Conservation (phyloP, 78 protist genomes). For the Parvularia atlantis region DNA sequence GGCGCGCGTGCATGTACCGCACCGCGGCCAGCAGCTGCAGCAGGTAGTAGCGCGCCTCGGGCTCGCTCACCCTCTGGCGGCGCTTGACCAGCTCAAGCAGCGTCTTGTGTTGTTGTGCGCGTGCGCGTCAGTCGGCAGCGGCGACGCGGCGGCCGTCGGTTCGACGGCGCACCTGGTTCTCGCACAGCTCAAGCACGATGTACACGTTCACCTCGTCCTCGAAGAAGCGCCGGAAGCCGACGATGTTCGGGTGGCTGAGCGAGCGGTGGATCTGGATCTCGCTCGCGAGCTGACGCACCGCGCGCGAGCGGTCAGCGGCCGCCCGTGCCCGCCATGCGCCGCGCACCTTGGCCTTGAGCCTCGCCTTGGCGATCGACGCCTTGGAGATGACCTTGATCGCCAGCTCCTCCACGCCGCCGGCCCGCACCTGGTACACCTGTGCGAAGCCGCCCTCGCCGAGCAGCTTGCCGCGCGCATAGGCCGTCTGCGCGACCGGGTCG, state of each 20-base stretch:
- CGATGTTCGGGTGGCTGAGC: slow-evolving; percentile 78
- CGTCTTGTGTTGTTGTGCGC: no score
- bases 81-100: slow-evolving; percentile 66
- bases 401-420: no score
- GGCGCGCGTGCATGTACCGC: slow-evolving; percentile 41
- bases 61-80: slow-evolving; percentile 47
- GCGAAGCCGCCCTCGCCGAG: no score
- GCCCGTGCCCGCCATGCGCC: no score
- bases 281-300: slow-evolving; percentile 32
- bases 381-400: no score
- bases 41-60: slow-evolving; percentile 53
- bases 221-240: slow-evolving; percentile 63
- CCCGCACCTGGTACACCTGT: no score
- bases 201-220: slow-evolving; percentile 85
- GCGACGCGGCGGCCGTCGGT: neutral
- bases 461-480: no score
- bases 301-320: no score
- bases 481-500: no score
- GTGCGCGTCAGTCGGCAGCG: neutral
- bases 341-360: no score
- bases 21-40: slow-evolving; percentile 37
- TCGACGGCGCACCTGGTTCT: slow-evolving; percentile 39
- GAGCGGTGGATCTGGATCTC: slow-evolving; percentile 89
- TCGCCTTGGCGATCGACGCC: no score
- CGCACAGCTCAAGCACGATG: slow-evolving; percentile 89